Base-by-base conservation (phyloP, 805 yeast genomes). In the Starmera caribaea region DNA sequence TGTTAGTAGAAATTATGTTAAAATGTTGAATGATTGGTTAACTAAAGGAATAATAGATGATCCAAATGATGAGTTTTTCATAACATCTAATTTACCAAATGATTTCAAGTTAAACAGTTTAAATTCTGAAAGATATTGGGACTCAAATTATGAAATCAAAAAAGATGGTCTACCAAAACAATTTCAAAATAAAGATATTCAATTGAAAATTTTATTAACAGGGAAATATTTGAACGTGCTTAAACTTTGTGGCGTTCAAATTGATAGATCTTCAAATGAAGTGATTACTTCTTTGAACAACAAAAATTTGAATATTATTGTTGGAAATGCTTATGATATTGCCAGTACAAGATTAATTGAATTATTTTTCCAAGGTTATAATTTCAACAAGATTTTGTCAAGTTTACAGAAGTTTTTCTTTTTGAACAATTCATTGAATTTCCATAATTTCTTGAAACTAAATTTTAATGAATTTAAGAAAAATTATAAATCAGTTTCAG, bases 171-270 rank as follows among this genome's bases (percentile, higher is more conserved):
- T 88, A 30, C 76, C 90, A 5, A 69, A 71, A 40, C 87, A 80
- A 45, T 75, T 90, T 43, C 60, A 66, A 7, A 59, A 66, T 31
- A 65, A 63, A 21, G 72, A 68, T 2, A 54, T 78, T 7, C 82
- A 82, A 47, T 68, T 70, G 37, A 81, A 81, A 57, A 69, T 90
- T 0, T 62, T 90, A 17, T 65, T 78, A 38, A 85, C 96, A 0
- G 99, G 99, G 2, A 89, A 87, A 58, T 80, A 80, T 49, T 62
- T 88, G 41, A 84, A 86, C 50, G 79, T 90, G 3, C 66, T 83
- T 34, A 70, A 75, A 40, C 76, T 71, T 41, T 78, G 84, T 50
- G 81, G 80, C 0, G 61, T 74, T 3, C 50, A 49, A 0, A 11
- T 51, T 34, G 51, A 50, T 34, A n/a, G 47, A 10, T 50, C 48